These are phyloP conservation scores for Rhodomyrtus tomentosa DNA, from an alignment of 345 rosid species.

Conservation along the genomic window DNA sequence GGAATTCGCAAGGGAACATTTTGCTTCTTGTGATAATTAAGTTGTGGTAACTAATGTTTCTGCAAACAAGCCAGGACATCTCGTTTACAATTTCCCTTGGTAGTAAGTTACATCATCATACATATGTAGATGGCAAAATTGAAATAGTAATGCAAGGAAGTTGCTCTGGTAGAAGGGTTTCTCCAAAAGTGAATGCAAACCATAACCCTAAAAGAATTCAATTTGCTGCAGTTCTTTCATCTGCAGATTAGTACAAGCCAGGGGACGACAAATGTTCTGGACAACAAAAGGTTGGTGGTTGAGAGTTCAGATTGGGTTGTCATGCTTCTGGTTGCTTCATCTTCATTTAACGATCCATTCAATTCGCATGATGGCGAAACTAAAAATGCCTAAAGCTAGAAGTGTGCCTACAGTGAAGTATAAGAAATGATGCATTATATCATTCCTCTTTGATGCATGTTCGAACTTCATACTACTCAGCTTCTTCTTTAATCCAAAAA, in stretches of 20 bases:
- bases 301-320: constrained; percentile 74
- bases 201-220: constrained; percentile 57
- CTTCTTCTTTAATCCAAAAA: no score
- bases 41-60: no score
- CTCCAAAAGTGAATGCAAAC: constrained; percentile 24
- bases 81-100: no score
- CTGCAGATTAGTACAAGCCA: constrained; percentile 39
- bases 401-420: no score
- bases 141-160: constrained; percentile 59
- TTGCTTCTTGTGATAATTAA: no score
- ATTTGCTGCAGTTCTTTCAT: constrained; percentile 55
- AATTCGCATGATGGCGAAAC: neutral
- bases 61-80: no score
- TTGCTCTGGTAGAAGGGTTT: constrained; percentile 57
- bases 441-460: no score
- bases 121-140: constrained; percentile 23
- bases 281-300: constrained; percentile 52
- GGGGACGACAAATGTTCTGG: constrained; percentile 33
- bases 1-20: no score
- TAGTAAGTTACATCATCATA: no score
- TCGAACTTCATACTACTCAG: no score
- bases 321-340: constrained; percentile 47
- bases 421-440: no score
- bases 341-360: constrained; percentile 83
- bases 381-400: no score